phyloP scores from a whole-genome alignment of 176 grass and related monocot species.

The Tillandsia fasciculata region DNA sequence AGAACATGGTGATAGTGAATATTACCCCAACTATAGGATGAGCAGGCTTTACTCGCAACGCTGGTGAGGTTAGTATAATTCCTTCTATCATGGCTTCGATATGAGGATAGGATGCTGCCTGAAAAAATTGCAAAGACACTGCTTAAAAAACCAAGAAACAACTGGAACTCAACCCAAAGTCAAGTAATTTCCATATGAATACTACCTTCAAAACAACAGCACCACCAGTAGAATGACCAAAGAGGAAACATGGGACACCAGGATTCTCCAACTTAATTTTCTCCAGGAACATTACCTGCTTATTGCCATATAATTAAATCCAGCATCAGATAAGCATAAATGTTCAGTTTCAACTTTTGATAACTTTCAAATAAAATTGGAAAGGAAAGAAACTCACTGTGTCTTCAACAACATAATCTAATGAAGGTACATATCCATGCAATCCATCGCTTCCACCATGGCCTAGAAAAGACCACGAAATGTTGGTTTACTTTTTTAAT shows the following conservation, averaged over 20 bases:
- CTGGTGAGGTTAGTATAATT: conserved; percentile 90
- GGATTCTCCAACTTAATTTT: conserved; percentile 67
- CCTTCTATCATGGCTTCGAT: conserved; percentile 66
- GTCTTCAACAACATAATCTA: conserved; percentile 87
- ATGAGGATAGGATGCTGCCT: conserved; percentile 73
- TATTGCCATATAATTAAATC: not conserved
- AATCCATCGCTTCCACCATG: conserved; percentile 97
- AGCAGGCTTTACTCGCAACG: conserved; percentile 83
- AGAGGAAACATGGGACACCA: conserved; percentile 79
- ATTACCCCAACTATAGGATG: conserved; percentile 97
- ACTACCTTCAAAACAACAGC: conserved; percentile 88
- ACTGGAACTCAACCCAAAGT: conserved; percentile 1
- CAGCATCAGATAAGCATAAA: not conserved
- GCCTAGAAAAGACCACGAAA: conserved; percentile 38
- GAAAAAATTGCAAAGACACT: conserved; percentile 21
- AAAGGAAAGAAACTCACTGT: conserved; percentile 37
- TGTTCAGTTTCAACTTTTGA: not conserved
- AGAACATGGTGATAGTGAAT: not conserved
- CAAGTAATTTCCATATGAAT: not conserved
- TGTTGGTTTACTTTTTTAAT: not conserved
- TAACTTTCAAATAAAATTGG: not conserved
- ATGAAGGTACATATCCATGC: conserved; percentile 92
- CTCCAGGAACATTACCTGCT: conserved; percentile 64
- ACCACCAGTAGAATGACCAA: conserved; percentile 92
- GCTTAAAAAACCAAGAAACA: conserved; percentile 8